Evolutionary conservation across 2,329 filamentous ascomycete genomes (phyloP).

Genomic region (Calonectria honghensis): DNA sequence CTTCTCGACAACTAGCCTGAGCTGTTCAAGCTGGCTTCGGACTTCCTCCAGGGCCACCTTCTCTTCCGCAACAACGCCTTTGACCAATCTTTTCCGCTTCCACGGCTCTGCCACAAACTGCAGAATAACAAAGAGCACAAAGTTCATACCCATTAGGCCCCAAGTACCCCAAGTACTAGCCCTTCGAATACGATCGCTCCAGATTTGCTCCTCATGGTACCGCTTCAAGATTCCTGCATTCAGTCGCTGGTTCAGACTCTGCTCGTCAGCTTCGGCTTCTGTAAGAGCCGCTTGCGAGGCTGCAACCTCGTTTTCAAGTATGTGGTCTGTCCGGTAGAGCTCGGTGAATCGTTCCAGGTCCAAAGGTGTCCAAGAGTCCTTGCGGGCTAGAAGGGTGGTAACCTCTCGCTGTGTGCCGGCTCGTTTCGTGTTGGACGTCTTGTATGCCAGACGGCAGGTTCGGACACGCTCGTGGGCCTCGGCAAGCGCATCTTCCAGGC

Average conservation of each 20-base stretch:
- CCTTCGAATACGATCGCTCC: slow-evolving; percentile 96
- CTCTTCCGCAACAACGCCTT: slow-evolving; percentile 87
- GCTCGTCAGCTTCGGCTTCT: slow-evolving; percentile 85
- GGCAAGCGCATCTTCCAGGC: slow-evolving; percentile 76
- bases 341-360: slow-evolving; percentile 97
- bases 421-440: slow-evolving; percentile 87
- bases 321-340: slow-evolving; percentile 93
- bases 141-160: slow-evolving; percentile 97
- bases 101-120: slow-evolving; percentile 96
- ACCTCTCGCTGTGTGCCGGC: slow-evolving; percentile 96
- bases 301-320: slow-evolving; percentile 89
- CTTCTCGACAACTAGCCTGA: slow-evolving; percentile 57
- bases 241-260: slow-evolving; percentile 84
- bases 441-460: slow-evolving; percentile 83
- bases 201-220: slow-evolving; percentile 99
- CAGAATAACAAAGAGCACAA: slow-evolving; percentile 89
- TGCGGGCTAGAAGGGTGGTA: slow-evolving; percentile 92
- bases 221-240: slow-evolving; percentile 90
- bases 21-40: slow-evolving; percentile 62
- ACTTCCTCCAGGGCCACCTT: slow-evolving; percentile 74
- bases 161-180: slow-evolving; percentile 99
- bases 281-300: slow-evolving; percentile 83
- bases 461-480: slow-evolving; percentile 80
- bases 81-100: slow-evolving; percentile 87
- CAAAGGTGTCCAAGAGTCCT: slow-evolving; percentile 90